Base-by-base conservation (phyloP, 2,329 filamentous ascomycete genomes). In the Epichloe gansuensis region DNA sequence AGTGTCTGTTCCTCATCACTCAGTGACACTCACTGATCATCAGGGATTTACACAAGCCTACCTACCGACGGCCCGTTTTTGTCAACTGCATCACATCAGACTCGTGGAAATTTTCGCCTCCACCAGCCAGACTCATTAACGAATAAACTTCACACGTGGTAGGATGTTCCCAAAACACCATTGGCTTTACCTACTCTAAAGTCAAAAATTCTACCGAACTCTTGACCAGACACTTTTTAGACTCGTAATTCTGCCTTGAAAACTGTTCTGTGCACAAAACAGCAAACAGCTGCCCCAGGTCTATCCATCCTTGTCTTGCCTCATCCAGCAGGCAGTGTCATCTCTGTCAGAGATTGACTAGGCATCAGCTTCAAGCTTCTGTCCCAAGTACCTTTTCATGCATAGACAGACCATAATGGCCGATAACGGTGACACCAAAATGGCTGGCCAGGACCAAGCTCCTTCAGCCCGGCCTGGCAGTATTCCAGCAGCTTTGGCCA, bases 351-450 rank as follows among this genome's bases (percentile, higher is more conserved):
- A 21, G 31, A 2, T 6, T 43, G 28, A 49, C n/a, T 12, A 25
- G 17, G 25, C 25, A 31, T 37, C 37, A 49, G 17, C 6, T 44
- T 31, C n/a, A 15, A 41, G 41, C 13, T 17, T 31, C 6, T 39
- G n/a, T 21, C 21, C 23, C 25, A 37, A 37, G 28, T 21, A 9
- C 12, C 7, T 23, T 46, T n/a, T 23, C 17, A 15, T 52, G 17
- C 5, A 37, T 48, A 9, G 11, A 13, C 28, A 9, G 11, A 13
- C 28, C 43, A 55, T 8, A 43, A 69, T 69, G 67, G 52, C 59
- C 52, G 60, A 64, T 23, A 56, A 62, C 46, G 34, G 50, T 25
- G 59, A 65, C 21, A 50, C 52, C 50, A 54, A 56, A 37, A 61
- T 64, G 59, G 53, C 48, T 34, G 58, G 56, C 41, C 54, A 57